Conservation (phyloP, 176 grass and related monocot genomes). For the Juncus effusus region DNA sequence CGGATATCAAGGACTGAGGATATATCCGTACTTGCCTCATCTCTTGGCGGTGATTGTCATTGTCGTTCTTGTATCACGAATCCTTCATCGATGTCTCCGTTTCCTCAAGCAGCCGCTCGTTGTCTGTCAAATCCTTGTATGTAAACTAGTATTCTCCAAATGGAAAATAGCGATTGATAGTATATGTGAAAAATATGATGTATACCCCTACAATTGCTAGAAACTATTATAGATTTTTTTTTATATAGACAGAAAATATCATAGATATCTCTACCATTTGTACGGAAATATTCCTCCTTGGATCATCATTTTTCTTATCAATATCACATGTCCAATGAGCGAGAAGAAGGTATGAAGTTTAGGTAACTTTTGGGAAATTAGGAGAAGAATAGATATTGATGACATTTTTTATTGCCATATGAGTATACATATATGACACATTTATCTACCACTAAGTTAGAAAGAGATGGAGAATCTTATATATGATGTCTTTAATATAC, state of each 20-base stretch:
- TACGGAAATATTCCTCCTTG: no score
- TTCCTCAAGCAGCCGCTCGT: conserved; percentile 38
- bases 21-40: conserved; percentile 11
- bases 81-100: conserved; percentile 28
- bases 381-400: no score
- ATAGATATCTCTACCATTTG: no score
- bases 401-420: no score
- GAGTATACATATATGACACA: background rate
- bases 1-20: no score
- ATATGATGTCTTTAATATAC: background rate
- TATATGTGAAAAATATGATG: background rate
- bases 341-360: background rate
- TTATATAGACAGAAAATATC: background rate
- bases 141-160: background rate
- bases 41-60: background rate
- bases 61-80: conserved; percentile 8
- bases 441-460: no score
- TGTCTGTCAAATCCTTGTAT: conserved; percentile 33
- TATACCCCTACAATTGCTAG: background rate
- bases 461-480: no score
- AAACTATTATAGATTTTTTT: background rate
- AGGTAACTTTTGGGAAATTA: background rate
- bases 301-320: background rate
- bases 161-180: background rate
- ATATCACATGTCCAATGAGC: no score